A percentile compares a stretch with the other conserved stretches of the same genome.
These are phyloP conservation scores for Puya raimondii DNA, from an alignment of 176 grass and related monocot genomes.

Conservation along the genomic window DNA sequence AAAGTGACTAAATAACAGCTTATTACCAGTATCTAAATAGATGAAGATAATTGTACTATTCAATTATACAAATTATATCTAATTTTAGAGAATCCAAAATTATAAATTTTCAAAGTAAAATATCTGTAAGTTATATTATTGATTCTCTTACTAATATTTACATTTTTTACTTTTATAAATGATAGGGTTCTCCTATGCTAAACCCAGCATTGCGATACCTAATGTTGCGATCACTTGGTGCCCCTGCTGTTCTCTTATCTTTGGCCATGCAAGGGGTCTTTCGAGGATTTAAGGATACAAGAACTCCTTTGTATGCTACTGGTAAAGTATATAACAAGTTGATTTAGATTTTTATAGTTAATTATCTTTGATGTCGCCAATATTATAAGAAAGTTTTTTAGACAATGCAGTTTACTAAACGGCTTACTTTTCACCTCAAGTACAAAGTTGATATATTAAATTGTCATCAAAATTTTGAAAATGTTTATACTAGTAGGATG, in stretches of 20 bases:
- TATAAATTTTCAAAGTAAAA: conserved; percentile 6
- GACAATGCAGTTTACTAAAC: too few relatives aligned
- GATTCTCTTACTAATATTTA: neutral
- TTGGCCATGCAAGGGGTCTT: conserved; percentile 87
- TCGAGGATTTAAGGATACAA: conserved; percentile 90
- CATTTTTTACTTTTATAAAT: conserved; percentile 9
- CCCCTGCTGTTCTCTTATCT: conserved; percentile 76
- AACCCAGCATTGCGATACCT: conserved; percentile 55
- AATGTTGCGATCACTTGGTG: conserved; percentile 76
- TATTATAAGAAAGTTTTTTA: too few relatives aligned
- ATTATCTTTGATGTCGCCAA: too few relatives aligned
- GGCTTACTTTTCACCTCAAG: too few relatives aligned
- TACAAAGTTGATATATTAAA: too few relatives aligned
- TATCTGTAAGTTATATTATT: neutral
- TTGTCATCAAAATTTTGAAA: too few relatives aligned
- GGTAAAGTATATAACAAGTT: conserved; percentile 29
- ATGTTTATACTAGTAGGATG: too few relatives aligned
- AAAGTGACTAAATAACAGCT: too few relatives aligned
- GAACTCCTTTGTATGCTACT: conserved; percentile 72
- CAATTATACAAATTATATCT: too few relatives aligned
- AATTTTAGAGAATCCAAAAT: neutral
- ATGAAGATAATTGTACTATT: too few relatives aligned
- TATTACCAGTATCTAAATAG: too few relatives aligned
- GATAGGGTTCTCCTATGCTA: conserved; percentile 71
- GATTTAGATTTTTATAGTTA: too few relatives aligned